Conservation (phyloP, 345 rosid genomes). For the Boechera divaricarpa region DNA sequence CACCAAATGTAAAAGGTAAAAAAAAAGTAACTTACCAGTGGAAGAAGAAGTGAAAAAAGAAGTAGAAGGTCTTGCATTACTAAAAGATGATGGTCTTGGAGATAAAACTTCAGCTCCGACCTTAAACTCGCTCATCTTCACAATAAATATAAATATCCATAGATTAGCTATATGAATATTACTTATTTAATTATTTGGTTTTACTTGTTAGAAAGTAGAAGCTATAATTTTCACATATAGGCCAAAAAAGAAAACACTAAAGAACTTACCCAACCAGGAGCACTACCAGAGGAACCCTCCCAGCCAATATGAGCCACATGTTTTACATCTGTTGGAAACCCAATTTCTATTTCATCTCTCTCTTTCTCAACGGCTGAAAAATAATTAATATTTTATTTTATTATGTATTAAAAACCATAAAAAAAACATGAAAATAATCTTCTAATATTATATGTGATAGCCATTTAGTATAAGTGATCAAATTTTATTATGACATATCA, state of each 20-base stretch:
- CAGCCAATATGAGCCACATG: constrained; percentile 93
- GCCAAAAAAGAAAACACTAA: not conserved
- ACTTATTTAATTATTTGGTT: constrained; percentile 2
- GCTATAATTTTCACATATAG: not conserved
- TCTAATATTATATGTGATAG: not conserved
- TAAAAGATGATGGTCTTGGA: constrained; percentile 53
- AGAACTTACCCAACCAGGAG: constrained; percentile 87
- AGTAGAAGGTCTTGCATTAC: constrained; percentile 61
- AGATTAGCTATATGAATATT: constrained; percentile 7
- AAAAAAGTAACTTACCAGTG: constrained; percentile 50
- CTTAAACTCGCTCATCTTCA: constrained; percentile 90
- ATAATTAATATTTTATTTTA: not conserved
- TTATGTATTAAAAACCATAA: not conserved
- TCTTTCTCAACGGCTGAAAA: constrained; percentile 54
- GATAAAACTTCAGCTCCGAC: constrained; percentile 69
- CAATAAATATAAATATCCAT: not conserved
- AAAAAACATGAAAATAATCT: not conserved
- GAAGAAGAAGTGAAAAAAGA: constrained; percentile 72
- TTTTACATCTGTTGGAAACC: constrained; percentile 94
- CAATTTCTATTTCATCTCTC: constrained; percentile 76
- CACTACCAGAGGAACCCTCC: constrained; percentile 74
- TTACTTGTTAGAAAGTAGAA: not conserved
- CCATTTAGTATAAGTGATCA: not conserved
- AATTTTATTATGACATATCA: not conserved
- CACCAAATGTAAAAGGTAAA: not conserved